Evolutionary conservation across 768 basidiomycete species (phyloP).

Genomic region (Agrocybe chaxingu): DNA sequence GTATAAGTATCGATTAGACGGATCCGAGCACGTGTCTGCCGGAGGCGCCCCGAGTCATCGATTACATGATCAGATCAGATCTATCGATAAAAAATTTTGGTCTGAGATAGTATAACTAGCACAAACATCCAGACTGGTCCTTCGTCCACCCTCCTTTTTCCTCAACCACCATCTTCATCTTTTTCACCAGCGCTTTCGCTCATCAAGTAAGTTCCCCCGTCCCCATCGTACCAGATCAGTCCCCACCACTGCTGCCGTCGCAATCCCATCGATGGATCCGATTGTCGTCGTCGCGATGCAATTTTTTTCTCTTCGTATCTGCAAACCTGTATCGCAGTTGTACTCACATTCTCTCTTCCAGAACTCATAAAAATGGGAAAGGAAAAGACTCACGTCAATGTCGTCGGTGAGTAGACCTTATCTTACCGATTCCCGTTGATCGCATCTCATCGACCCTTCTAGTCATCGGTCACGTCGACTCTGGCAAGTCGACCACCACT

Average conservation of each 20-base stretch:
- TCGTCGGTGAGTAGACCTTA: conserved; percentile 69
- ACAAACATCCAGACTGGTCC: conserved; percentile 41
- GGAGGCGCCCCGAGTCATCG: conserved; percentile 35
- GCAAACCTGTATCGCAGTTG: too few species aligned
- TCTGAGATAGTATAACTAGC: conserved; percentile 56
- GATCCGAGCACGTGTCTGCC: conserved; percentile 7
- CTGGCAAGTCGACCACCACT: conserved; percentile 99
- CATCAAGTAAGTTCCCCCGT: conserved; percentile 32
- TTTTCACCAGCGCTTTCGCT: conserved; percentile 25
- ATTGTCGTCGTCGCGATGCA: conserved; percentile 21
- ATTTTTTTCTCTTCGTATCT: conserved; percentile 26
- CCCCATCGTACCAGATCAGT: conserved; percentile 8
- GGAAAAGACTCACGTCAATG: conserved; percentile 96
- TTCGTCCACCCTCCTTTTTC: conserved; percentile 34
- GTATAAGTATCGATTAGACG: not conserved
- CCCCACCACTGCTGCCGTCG: conserved; percentile 2
- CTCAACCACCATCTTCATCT: conserved; percentile 47
- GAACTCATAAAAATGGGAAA: conserved; percentile 87
- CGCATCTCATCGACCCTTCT: conserved; percentile 26
- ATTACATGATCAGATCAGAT: conserved; percentile 42
- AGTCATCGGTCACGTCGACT: conserved; percentile 99
- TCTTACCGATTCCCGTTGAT: conserved; percentile 23
- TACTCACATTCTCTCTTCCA: conserved; percentile 17
- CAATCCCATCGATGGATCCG: conserved; percentile 24
- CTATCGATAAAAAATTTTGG: conserved; percentile 63